phyloP scores from a whole-genome alignment of 441 rosid species.

The Gossypium trilobum region DNA sequence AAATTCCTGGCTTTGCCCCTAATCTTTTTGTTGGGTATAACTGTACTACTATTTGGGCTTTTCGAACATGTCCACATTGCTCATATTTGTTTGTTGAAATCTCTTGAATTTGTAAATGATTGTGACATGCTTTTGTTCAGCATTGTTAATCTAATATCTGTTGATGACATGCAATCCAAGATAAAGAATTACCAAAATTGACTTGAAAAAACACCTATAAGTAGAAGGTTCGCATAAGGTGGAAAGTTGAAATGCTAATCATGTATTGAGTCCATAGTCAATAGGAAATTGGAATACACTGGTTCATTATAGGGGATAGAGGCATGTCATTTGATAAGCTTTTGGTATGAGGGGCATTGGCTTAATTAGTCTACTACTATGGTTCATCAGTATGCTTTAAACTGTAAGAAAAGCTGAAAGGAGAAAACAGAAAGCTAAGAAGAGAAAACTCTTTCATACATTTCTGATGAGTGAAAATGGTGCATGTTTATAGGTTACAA shows the following conservation, averaged over 20 bases:
- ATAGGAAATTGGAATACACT: not conserved
- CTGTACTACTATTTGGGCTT: not conserved
- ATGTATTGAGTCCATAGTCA: not conserved
- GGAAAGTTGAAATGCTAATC: not conserved
- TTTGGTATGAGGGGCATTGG: not conserved
- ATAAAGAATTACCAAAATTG: not conserved
- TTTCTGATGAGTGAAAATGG: too few relatives aligned
- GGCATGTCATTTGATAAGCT: not conserved
- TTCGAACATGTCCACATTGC: not conserved
- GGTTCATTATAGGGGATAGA: not conserved
- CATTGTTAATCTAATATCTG: not conserved
- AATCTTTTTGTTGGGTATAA: not conserved
- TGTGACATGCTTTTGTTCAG: not conserved
- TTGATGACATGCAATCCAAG: not conserved
- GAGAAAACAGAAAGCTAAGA: too few relatives aligned
- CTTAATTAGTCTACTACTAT: not conserved
- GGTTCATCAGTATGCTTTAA: not conserved
- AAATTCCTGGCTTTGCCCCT: too few relatives aligned
- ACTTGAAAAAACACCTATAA: not conserved
- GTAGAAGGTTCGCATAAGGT: not conserved
- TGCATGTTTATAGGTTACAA: too few relatives aligned
- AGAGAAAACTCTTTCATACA: too few relatives aligned
- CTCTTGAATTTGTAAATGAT: not conserved
- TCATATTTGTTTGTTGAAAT: not conserved
- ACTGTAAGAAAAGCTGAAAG: too few relatives aligned